Evolutionary conservation across 2,329 filamentous ascomycete species (phyloP).

Genomic region (Laburnicola sp.): DNA sequence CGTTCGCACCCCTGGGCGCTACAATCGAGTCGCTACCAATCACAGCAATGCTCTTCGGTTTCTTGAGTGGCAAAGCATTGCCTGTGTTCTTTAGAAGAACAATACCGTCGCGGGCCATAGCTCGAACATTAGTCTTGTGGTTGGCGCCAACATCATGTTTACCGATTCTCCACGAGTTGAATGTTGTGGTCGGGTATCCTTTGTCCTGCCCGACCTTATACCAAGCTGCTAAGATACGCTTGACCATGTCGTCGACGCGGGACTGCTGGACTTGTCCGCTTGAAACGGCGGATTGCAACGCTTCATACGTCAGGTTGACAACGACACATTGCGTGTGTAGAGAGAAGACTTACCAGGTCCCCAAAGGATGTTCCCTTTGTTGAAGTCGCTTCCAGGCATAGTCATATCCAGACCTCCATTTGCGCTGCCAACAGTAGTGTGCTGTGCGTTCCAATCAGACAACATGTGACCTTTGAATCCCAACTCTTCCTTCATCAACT

Average conservation of each 20-base stretch:
- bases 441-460: slow-evolving; percentile 54
- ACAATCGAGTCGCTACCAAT: slow-evolving; percentile 81
- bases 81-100: slow-evolving; percentile 64
- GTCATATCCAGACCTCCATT: slow-evolving; percentile 57
- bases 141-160: slow-evolving; percentile 45
- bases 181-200: slow-evolving; percentile 48
- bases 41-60: slow-evolving; percentile 62
- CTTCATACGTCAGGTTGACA: slow-evolving; percentile 19
- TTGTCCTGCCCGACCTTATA: slow-evolving; percentile 55
- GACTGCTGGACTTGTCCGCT: slow-evolving; percentile 49
- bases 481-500: slow-evolving; percentile 56
- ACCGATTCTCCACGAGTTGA: slow-evolving; percentile 52
- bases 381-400: slow-evolving; percentile 58
- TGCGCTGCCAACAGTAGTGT: slow-evolving; percentile 50
- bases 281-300: slow-evolving; percentile 56
- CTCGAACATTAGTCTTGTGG: slow-evolving; percentile 46
- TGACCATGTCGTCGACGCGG: slow-evolving; percentile 49
- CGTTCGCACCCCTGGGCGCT: slow-evolving; percentile 75
- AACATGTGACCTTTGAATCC: slow-evolving; percentile 53
- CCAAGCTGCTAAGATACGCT: slow-evolving; percentile 53
- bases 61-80: slow-evolving; percentile 70
- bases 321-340: neutral
- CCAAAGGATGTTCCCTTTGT: slow-evolving; percentile 56
- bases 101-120: slow-evolving; percentile 53
- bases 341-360: slow-evolving; percentile 44